Evolutionary conservation across 1,284 basidiomycete genomes (phyloP), one percentile per base, ranked within the genome.

Genomic region (Puccinia novopanici): DNA sequence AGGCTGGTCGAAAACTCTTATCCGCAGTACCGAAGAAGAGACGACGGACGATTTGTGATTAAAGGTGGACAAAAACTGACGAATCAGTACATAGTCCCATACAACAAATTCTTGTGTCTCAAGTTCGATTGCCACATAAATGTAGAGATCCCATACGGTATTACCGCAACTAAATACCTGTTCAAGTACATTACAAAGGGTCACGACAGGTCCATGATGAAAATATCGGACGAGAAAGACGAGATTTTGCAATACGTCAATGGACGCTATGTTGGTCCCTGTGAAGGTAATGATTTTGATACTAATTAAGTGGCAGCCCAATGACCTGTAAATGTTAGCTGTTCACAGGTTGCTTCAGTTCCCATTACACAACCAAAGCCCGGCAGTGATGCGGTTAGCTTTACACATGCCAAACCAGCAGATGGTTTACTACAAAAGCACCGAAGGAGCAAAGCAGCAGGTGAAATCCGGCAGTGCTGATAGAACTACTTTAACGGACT

Each of bases 41-140:
- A 67, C 17, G 34, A 42, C 19, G 65, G 65, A 10, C n/a, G 22
- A 45, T 37, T 9, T n/a, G 10, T 67, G 3, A 45, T 12, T 2
- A 61, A 74, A 48, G 40, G n/a, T 42, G 13, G 24, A 3, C 10
- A 2, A 3, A 37, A 37, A 19, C 30, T 57, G 15, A 84, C 85
- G 50, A 88, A 88, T 75, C 57, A 83, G n/a, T n/a, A n/a, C n/a
- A n/a, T n/a, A n/a, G n/a, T n/a, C n/a, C n/a, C n/a, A n/a, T n/a
- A n/a, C n/a, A n/a, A n/a, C n/a, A n/a, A n/a, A n/a, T n/a, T n/a
- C n/a, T n/a, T n/a, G n/a, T n/a, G n/a, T n/a, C n/a, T n/a, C n/a
- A n/a, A n/a, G n/a, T n/a, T n/a, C n/a, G n/a, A n/a, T n/a, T n/a
- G n/a, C n/a, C n/a, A n/a, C n/a, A n/a, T n/a, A n/a, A n/a, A n/a